phyloP scores from a whole-genome alignment of 2,329 filamentous ascomycete species.

The Fusarium duplospermum region DNA sequence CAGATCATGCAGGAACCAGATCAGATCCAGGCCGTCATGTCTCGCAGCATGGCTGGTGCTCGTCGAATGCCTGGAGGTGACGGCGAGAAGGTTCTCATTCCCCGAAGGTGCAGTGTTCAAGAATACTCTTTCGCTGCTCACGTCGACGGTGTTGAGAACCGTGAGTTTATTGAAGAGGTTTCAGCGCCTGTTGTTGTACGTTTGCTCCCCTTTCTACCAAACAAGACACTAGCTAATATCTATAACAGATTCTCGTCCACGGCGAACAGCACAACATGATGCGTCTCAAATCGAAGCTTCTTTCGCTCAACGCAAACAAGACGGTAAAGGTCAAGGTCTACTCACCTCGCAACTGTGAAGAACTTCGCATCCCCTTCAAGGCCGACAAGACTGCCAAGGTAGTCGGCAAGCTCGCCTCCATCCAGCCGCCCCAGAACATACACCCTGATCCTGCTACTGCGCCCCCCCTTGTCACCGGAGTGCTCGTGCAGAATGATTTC shows the following conservation, averaged over 20 bases:
- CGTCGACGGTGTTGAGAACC: conserved; percentile 94
- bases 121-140: conserved; percentile 97
- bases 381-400: conserved; percentile 96
- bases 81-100: conserved; percentile 90
- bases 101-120: conserved; percentile 89
- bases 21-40: conserved; percentile 94
- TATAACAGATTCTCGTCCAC: conserved; percentile 85
- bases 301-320: conserved; percentile 90
- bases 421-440: conserved; percentile 71
- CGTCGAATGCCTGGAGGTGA: conserved; percentile 73
- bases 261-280: conserved; percentile 99
- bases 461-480: conserved; percentile 79
- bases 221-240: conserved; percentile 12
- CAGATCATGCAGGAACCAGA: conserved; percentile 95
- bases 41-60: conserved; percentile 72
- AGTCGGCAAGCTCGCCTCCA: conserved; percentile 89
- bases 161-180: conserved; percentile 96
- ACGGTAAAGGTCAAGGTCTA: conserved; percentile 88
- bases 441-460: conserved; percentile 38
- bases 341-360: conserved; percentile 94
- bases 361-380: conserved; percentile 93
- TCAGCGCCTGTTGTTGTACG: conserved; percentile 90
- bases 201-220: conserved; percentile 41
- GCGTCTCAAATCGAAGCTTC: conserved; percentile 91
- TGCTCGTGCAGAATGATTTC: conserved; percentile 97